Percentiles rank a stretch among this genome's conserved stretches.
These are phyloP conservation scores for Bipolaris sorokiniana DNA, from an alignment of 2,329 filamentous ascomycete species.

Conservation along the genomic window DNA sequence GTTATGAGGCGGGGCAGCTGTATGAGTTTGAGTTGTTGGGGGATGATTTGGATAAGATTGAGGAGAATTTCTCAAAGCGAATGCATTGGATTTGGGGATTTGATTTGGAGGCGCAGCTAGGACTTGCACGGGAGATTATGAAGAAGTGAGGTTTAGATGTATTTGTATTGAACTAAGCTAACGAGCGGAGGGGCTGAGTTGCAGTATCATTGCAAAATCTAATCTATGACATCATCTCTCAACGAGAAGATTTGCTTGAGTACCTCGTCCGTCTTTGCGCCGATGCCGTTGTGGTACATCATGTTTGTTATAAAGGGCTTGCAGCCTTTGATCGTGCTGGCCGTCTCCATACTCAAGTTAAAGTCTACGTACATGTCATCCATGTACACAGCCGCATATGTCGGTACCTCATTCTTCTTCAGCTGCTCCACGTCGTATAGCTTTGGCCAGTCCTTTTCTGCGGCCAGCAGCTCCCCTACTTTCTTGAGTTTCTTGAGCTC, in stretches of 20 bases:
- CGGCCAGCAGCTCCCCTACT: slow-evolving; percentile 74
- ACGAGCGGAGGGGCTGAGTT: not conserved
- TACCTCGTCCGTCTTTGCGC: slow-evolving; percentile 75
- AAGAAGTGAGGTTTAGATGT: not conserved
- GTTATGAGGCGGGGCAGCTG: slow-evolving; percentile 42
- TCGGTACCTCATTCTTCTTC: slow-evolving; percentile 77
- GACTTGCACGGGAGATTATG: slow-evolving; percentile 40
- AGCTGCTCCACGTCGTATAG: slow-evolving; percentile 80
- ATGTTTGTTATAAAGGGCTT: slow-evolving; percentile 85
- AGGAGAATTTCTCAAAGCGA: slow-evolving; percentile 37
- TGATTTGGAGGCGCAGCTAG: slow-evolving; percentile 46
- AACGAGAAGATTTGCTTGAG: slow-evolving; percentile 76
- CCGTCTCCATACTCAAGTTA: slow-evolving; percentile 74
- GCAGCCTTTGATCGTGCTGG: slow-evolving; percentile 73
- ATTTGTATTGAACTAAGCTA: not conserved
- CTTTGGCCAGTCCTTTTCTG: slow-evolving; percentile 70
- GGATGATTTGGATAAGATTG: slow-evolving; percentile 50
- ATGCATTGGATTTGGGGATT: slow-evolving; percentile 53
- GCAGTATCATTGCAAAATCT: not conserved
- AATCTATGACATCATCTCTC: slow-evolving; percentile 72
- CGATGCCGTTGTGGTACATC: slow-evolving; percentile 85
- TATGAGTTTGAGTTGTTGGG: slow-evolving; percentile 50
- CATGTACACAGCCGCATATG: slow-evolving; percentile 82
- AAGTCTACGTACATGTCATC: slow-evolving; percentile 95
- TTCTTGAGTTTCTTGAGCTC: slow-evolving; percentile 73